Conservation (phyloP, 1,284 basidiomycete species). For the Cerioporus squamosus region DNA sequence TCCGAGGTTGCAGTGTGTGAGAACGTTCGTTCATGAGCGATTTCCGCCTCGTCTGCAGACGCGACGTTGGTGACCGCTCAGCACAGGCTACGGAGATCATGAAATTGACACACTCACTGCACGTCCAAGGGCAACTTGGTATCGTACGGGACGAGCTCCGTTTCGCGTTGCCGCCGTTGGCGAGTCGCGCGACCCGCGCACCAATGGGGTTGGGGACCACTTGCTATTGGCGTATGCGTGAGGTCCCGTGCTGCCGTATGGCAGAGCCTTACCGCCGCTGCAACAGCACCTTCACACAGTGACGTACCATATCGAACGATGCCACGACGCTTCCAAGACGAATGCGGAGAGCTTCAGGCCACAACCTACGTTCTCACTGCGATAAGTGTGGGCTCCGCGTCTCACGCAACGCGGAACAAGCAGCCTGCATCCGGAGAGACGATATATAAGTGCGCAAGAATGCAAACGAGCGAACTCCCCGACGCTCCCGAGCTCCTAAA, state of each 20-base stretch:
- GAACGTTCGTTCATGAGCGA: background rate
- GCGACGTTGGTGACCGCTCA: too few species aligned
- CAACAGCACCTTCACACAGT: too few species aligned
- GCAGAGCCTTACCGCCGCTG: background rate
- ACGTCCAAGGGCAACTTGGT: too few species aligned
- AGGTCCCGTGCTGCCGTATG: background rate
- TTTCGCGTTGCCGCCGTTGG: too few species aligned
- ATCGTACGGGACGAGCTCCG: too few species aligned
- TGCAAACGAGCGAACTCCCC: background rate
- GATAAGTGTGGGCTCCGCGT: constrained; percentile 1
- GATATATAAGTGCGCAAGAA: background rate
- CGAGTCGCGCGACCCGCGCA: too few species aligned
- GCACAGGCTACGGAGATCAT: too few species aligned
- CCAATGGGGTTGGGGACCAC: background rate
- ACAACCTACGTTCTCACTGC: background rate
- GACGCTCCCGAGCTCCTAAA: too few species aligned
- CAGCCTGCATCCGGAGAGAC: background rate
- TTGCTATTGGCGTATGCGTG: background rate
- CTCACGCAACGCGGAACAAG: background rate
- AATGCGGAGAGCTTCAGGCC: background rate
- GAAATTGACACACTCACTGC: too few species aligned
- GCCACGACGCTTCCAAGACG: background rate
- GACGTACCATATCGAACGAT: background rate
- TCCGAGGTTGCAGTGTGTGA: too few species aligned
- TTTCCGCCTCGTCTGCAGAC: too few species aligned